phyloP scores from a whole-genome alignment of 768 basidiomycete genomes.

The Lactarius deliciosus region DNA sequence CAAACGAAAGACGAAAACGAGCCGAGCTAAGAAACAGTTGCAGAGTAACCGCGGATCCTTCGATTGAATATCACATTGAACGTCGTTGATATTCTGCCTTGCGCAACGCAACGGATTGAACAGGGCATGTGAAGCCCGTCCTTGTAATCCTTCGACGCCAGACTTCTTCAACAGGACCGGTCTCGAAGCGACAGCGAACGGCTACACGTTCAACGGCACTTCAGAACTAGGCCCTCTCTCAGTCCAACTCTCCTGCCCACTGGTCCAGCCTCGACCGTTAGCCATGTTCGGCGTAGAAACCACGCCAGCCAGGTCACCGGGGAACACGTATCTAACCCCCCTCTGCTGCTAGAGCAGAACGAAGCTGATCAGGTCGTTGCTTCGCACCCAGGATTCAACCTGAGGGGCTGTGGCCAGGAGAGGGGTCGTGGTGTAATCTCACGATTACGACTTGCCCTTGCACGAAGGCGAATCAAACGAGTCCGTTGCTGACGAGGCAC shows the following conservation, averaged over 20 bases:
- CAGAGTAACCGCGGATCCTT: slow-evolving; percentile 27
- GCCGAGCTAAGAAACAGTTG: slow-evolving; percentile 25
- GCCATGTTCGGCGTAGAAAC: slow-evolving; percentile 17
- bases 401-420: slow-evolving; percentile 12
- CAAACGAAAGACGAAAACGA: slow-evolving; percentile 35
- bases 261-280: slow-evolving; percentile 21
- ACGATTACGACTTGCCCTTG: slow-evolving; percentile 23
- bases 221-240: slow-evolving; percentile 28
- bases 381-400: slow-evolving; percentile 20
- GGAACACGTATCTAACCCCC: background rate
- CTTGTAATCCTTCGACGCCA: slow-evolving; percentile 20
- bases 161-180: slow-evolving; percentile 29
- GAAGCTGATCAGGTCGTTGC: slow-evolving; percentile 26
- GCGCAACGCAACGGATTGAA: slow-evolving; percentile 20
- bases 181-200: slow-evolving; percentile 29
- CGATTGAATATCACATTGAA: slow-evolving; percentile 19
- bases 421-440: slow-evolving; percentile 17
- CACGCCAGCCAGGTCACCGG: slow-evolving; percentile 11
- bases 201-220: slow-evolving; percentile 26
- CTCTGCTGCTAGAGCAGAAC: slow-evolving; percentile 14
- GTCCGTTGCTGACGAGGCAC: slow-evolving; percentile 27
- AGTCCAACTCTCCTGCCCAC: slow-evolving; percentile 24
- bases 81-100: slow-evolving; percentile 27
- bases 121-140: slow-evolving; percentile 15
- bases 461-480: slow-evolving; percentile 28